Evolutionary conservation across 2,329 filamentous ascomycete species (phyloP).

Genomic region (Fusarium sp.): DNA sequence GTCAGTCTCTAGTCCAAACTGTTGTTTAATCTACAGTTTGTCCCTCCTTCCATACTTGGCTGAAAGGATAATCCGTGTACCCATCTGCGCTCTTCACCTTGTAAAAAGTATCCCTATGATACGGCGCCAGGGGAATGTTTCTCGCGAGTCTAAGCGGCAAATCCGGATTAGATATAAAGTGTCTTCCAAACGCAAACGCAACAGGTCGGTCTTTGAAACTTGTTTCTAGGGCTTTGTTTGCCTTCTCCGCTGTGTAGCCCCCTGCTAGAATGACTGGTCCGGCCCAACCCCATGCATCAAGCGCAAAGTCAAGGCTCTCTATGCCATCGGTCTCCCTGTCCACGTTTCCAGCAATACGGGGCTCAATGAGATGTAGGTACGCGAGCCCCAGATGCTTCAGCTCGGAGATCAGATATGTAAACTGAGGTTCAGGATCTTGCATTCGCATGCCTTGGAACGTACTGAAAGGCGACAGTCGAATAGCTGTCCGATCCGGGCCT

Average conservation of each 20-base stretch:
- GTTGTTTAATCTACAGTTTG: not conserved
- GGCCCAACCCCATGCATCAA: constrained; percentile 41
- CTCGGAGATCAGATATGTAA: constrained; percentile 62
- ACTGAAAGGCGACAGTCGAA: constrained; percentile 68
- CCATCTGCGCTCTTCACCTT: constrained; percentile 29
- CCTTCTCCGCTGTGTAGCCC: constrained; percentile 42
- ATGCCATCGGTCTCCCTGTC: constrained; percentile 49
- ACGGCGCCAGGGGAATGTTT: constrained; percentile 32
- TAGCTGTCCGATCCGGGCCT: constrained; percentile 61
- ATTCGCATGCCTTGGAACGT: constrained; percentile 71
- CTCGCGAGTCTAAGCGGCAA: constrained; percentile 33
- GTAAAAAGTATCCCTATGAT: constrained; percentile 44
- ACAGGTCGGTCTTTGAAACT: constrained; percentile 40
- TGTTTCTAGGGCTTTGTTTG: constrained; percentile 42
- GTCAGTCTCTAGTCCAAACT: not conserved
- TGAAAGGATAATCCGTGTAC: constrained; percentile 41
- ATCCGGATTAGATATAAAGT: constrained; percentile 43
- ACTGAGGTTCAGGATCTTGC: constrained; percentile 67
- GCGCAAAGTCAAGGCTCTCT: constrained; percentile 44
- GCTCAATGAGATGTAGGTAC: constrained; percentile 70
- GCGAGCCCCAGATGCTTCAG: constrained; percentile 64
- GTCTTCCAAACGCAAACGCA: constrained; percentile 44
- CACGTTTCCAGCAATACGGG: constrained; percentile 56
- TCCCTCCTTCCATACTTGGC: not conserved
- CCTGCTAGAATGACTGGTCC: constrained; percentile 48